These are phyloP conservation scores for Ensete glaucum DNA, from an alignment of 176 grass and related monocot species.

Conservation along the genomic window DNA sequence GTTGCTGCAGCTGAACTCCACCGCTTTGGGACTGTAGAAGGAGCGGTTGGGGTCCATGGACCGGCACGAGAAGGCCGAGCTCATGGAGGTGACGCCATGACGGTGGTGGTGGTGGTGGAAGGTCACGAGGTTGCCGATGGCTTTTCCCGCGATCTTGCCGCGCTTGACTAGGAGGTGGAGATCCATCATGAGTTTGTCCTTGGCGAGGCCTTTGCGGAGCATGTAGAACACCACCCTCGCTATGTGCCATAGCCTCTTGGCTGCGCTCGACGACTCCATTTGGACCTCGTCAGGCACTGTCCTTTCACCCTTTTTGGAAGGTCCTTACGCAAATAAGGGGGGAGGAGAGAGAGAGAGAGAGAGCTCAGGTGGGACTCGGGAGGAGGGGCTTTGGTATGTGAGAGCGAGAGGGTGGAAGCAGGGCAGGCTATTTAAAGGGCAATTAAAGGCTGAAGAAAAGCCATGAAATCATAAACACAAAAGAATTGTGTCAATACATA, in stretches of 20 bases:
- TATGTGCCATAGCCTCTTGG: constrained; percentile 53
- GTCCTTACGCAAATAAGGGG: neutral
- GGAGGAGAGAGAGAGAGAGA: neutral
- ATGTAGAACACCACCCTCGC: constrained; percentile 66
- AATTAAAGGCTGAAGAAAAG: neutral
- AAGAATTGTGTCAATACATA: too few species aligned
- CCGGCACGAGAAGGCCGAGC: constrained; percentile 27
- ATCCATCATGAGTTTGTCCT: constrained; percentile 71
- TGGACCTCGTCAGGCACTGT: neutral
- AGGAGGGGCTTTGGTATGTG: neutral
- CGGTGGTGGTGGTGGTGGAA: constrained; percentile 29
- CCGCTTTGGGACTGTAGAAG: constrained; percentile 38
- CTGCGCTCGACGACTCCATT: constrained; percentile 30
- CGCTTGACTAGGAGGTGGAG: constrained; percentile 61
- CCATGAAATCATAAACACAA: neutral
- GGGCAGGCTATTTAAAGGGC: neutral
- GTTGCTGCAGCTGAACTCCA: constrained; percentile 96
- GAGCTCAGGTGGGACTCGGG: neutral
- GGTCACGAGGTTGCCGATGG: constrained; percentile 45
- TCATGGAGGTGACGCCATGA: neutral
- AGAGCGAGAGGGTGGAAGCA: neutral
- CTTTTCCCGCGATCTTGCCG: constrained; percentile 81
- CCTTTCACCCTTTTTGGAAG: neutral
- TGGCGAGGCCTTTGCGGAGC: constrained; percentile 63
- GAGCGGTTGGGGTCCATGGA: constrained; percentile 32